Evolutionary conservation across 768 basidiomycete species (phyloP), one percentile per base, ranked within the genome.

Genomic region (Leccinum disarticulatum): DNA sequence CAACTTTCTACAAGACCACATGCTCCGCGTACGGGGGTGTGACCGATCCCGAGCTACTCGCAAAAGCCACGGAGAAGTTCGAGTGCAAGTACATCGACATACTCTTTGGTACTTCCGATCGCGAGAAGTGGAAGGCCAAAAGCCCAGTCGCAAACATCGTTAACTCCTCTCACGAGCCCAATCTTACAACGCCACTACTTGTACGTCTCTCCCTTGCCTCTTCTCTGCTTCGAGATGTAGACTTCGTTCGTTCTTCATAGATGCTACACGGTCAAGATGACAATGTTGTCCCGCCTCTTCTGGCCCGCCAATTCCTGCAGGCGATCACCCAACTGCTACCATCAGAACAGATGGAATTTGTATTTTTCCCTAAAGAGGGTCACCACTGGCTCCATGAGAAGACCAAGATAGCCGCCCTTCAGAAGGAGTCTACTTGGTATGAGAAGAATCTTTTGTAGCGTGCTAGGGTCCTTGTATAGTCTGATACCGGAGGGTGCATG

Each of bases 271-370:
- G 43, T 46, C 2, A 19, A 46, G 9, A 19, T 1, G 87, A 89
- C 65, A 71, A 70, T 46, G 85, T 88, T 22, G 90, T 92, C 0
- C 88, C 87, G 0, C 84, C 83, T 6, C 76, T 73, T 1, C 87
- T 89, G 63, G 81, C 88, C 1, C 51, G 36, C 22, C 3, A 22
- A 4, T 62, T 68, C 61, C 4, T 46, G 43, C n/a, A 46, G 19
- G 1, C 52, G 3, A 54, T 61, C 10, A 27, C 38, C 4, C 10
- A 56, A 6, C 3, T 52, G 3, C 59, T 33, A 6, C 58, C 57
- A 4, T 28, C 31, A 2, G 63, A 48, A 4, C 41, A 61, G 22
- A 68, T 76, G 11, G 72, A 76, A 55, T 72, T 75, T 31, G 57
- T 70, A n/a, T 62, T 76, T 14, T 81, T 76, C 60, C 72, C 76